A percentile compares a stretch with the other conserved stretches of the same genome.
Conservation (phyloP, 2,329 filamentous ascomycete genomes). For the Elsinoe arachidis region DNA sequence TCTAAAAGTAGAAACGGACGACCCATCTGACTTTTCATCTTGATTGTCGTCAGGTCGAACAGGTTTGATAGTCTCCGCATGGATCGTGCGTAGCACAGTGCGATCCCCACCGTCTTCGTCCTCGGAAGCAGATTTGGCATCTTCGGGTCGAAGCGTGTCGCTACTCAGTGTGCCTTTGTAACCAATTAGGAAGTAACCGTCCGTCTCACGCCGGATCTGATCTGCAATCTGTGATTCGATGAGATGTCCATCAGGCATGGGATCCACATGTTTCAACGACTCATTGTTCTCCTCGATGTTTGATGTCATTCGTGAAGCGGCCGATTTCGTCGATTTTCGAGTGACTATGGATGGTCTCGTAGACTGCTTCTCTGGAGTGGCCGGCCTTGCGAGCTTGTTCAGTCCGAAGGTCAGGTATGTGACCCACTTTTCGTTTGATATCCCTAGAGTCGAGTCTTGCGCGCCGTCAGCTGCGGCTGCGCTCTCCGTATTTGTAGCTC, state of each 20-base stretch:
- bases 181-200: constrained; percentile 58
- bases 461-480: constrained; percentile 16
- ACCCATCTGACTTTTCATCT: constrained; percentile 14
- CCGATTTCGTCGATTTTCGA: constrained; percentile 21
- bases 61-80: constrained; percentile 47
- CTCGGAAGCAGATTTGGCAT: constrained; percentile 14
- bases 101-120: constrained; percentile 34
- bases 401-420: constrained; percentile 44
- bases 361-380: constrained; percentile 16
- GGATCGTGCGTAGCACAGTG: constrained; percentile 56
- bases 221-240: constrained; percentile 55
- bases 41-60: constrained; percentile 17
- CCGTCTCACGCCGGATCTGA: constrained; percentile 36
- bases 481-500: constrained; percentile 21
- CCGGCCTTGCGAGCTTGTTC: constrained; percentile 24
- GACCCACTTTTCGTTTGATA: constrained; percentile 40
- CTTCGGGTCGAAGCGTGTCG: constrained; percentile 24
- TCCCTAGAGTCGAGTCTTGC: constrained; percentile 32
- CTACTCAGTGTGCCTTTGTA: constrained; percentile 57
- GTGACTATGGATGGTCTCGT: constrained; percentile 18
- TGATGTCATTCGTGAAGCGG: constrained; percentile 17
- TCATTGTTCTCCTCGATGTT: constrained; percentile 7
- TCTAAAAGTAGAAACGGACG: constrained; percentile 35
- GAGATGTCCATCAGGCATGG: constrained; percentile 32
- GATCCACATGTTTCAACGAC: constrained; percentile 24